Base-by-base conservation (phyloP, 2,329 filamentous ascomycete genomes). In the Alternaria arbusti region DNA sequence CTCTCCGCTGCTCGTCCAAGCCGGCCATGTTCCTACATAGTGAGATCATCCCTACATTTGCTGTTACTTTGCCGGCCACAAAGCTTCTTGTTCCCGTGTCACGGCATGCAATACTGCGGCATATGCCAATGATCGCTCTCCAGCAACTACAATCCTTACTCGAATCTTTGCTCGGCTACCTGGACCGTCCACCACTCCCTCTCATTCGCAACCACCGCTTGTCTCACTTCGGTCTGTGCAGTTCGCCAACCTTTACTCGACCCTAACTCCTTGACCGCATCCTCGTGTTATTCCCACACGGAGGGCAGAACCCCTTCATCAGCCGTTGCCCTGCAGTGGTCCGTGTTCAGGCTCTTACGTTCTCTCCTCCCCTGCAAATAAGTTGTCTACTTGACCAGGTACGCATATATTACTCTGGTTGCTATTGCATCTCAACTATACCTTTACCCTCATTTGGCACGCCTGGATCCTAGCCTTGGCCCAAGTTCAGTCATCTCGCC, bases 31-130 rank as follows among this genome's bases (percentile, higher is more conserved):
- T 72, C 72, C 70, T 77, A 75, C 70, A 68, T 70, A 70, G 66
- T 67, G 68, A 74, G 73, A 71, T 69, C 64, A 76, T 75, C 76
- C 78, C 77, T 73, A 78, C 75, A 51, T 63, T 59, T 72, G 62
- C 62, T 70, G 67, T 67, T 69, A 65, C 70, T 66, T 66, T 69
- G 60, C 67, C 68, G 63, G 65, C 71, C 66, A 64, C 71, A 66
- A 72, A 74, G 66, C 69, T 68, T 65, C 72, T 61, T 47, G 11
- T 64, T 59, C 59, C 65, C 63, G 68, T 70, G 57, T 65, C 66
- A 72, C 73, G 65, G 64, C 68, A 71, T 73, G 69, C 67, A 63
- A 67, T 70, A 70, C 61, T 64, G 68, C 70, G 64, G 67, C 67
- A 67, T 63, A 65, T 54, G 47, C 69, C 55, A 50, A 49, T 59